phyloP scores from a whole-genome alignment of 1,284 basidiomycete species.

The Sanguinoderma infundibulare region DNA sequence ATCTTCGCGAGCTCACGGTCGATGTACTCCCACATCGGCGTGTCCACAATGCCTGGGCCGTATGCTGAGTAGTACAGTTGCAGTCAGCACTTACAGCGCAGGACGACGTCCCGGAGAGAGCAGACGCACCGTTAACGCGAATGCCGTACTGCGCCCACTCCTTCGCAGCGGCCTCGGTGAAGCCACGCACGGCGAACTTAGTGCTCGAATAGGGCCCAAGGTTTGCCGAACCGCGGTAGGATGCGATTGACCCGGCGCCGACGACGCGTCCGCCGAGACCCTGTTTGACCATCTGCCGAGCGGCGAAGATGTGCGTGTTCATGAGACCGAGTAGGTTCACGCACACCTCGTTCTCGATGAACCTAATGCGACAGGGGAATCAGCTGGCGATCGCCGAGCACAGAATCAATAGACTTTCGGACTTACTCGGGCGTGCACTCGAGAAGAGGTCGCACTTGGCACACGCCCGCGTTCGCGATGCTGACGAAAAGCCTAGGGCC shows the following conservation, averaged over 20 bases:
- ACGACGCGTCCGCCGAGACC: constrained; percentile 45
- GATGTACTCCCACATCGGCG: constrained; percentile 43
- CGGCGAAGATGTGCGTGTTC: constrained; percentile 43
- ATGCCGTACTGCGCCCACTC: constrained; percentile 41
- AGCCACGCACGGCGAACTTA: constrained; percentile 47
- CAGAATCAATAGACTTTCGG: too few relatives aligned
- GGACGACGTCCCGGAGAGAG: not conserved
- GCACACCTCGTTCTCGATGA: constrained; percentile 39
- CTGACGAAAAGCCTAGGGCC: constrained; percentile 39
- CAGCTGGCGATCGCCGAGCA: not conserved
- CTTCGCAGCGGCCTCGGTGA: constrained; percentile 43
- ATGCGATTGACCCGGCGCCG: constrained; percentile 40
- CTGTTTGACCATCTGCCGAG: constrained; percentile 48
- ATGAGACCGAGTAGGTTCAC: constrained; percentile 40
- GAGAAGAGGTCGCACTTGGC: constrained; percentile 36
- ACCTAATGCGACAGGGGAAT: constrained; percentile 21
- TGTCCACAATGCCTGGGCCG: constrained; percentile 41
- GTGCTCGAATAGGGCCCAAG: constrained; percentile 41
- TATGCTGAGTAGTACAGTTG: constrained; percentile 30
- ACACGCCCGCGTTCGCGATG: constrained; percentile 47
- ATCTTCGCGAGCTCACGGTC: constrained; percentile 38
- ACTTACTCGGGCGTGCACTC: constrained; percentile 39
- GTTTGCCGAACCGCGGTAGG: constrained; percentile 39
- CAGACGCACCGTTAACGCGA: constrained; percentile 37
- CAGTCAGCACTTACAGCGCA: not conserved